Evolutionary conservation across 164 flowering plant species (phyloP).

Genomic region (Buxus sempervirens): DNA sequence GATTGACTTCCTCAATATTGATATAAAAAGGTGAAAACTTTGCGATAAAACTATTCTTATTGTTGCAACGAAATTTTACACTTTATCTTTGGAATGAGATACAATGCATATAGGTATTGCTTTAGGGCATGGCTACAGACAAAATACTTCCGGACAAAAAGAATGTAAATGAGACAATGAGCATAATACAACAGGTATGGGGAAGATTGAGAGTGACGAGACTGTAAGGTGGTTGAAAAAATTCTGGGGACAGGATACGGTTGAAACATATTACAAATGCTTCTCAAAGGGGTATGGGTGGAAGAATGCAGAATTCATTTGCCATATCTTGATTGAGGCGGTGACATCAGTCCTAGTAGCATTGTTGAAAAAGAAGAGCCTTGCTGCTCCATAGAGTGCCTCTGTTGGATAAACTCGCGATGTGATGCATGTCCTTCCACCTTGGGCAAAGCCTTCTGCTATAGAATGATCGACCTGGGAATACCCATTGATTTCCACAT

Average conservation of each 20-base stretch:
- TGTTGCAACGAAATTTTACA: neutral
- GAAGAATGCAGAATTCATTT: conserved; percentile 55
- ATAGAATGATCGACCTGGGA: conserved; percentile 75
- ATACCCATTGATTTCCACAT: neutral
- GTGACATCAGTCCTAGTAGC: conserved; percentile 53
- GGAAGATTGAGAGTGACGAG: neutral
- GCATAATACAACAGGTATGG: neutral
- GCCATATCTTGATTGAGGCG: conserved; percentile 69
- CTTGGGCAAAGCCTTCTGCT: conserved; percentile 82
- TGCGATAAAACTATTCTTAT: neutral
- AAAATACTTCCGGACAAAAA: neutral
- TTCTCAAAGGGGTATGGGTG: conserved; percentile 37
- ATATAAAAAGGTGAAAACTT: too few species aligned
- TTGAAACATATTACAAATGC: neutral
- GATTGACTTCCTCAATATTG: too few species aligned
- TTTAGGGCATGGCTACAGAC: neutral
- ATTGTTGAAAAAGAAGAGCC: conserved; percentile 73
- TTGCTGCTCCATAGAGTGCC: conserved; percentile 57
- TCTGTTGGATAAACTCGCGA: conserved; percentile 77
- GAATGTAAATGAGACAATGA: neutral
- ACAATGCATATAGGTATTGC: too few species aligned
- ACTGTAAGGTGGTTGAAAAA: neutral
- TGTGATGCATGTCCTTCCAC: conserved; percentile 75
- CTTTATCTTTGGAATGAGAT: neutral
- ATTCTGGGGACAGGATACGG: neutral